Percentiles rank a stretch among this genome's conserved stretches.
phyloP scores from a whole-genome alignment of 345 rosid species.

The Moringa oleifera region DNA sequence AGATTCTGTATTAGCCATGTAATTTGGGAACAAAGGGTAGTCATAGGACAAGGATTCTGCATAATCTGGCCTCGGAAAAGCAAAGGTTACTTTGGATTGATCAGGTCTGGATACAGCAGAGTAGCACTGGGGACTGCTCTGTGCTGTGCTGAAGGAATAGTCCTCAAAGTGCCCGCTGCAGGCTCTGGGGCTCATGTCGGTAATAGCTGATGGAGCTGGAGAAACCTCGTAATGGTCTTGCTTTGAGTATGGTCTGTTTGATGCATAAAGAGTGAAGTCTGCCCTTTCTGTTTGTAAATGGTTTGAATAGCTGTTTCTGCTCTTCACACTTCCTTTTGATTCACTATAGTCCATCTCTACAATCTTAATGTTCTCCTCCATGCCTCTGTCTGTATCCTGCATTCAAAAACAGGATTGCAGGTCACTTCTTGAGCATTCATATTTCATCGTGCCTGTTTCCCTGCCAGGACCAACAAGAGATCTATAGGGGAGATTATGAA shows the following conservation, averaged over 20 bases:
- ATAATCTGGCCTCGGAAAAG: conserved; percentile 32
- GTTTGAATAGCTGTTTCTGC: conserved; percentile 40
- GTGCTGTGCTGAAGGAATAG: conserved; percentile 47
- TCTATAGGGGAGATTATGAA: too few species aligned
- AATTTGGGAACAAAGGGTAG: conserved; percentile 47
- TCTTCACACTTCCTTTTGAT: conserved; percentile 29
- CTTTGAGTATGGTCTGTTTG: conserved; percentile 19
- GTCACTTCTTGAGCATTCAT: neutral
- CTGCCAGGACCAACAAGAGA: too few species aligned
- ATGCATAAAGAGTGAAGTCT: conserved; percentile 27
- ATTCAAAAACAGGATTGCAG: neutral
- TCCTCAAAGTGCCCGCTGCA: conserved; percentile 78
- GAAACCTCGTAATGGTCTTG: conserved; percentile 37
- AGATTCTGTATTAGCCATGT: conserved; percentile 87
- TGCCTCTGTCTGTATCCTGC: conserved; percentile 45
- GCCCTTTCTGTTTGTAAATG: conserved; percentile 24
- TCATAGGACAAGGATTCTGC: conserved; percentile 43
- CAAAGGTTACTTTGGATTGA: conserved; percentile 35
- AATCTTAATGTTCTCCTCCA: conserved; percentile 77
- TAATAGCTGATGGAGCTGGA: conserved; percentile 58
- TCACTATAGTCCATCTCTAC: conserved; percentile 74
- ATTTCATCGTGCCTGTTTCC: too few species aligned
- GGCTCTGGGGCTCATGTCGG: conserved; percentile 72
- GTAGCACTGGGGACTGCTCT: conserved; percentile 63
- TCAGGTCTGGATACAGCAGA: conserved; percentile 62